Evolutionary conservation across 169 alveolate genomes (phyloP).

Genomic region (Eimeria falciformis): DNA sequence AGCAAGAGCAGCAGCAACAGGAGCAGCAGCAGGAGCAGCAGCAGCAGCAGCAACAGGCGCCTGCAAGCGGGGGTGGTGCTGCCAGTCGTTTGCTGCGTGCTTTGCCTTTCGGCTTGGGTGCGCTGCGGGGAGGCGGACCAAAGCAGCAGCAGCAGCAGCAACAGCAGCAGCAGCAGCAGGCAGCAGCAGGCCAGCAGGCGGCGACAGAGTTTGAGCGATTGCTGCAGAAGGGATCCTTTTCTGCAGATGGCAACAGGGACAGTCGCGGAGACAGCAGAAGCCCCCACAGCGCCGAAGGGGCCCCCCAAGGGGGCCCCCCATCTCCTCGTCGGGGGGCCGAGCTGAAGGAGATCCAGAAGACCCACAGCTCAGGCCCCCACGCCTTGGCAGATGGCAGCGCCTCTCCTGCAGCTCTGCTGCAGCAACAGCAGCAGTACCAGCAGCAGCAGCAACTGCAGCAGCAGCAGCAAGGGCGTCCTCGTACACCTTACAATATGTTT

Average conservation of each 20-base stretch:
- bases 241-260: neutral
- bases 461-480: slow-evolving; percentile 55
- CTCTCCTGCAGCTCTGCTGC: neutral
- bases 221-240: neutral
- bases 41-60: slow-evolving; percentile 34
- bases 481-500: slow-evolving; percentile 75
- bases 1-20: neutral
- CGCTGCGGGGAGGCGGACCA: neutral
- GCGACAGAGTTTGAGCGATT: neutral
- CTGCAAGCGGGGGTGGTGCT: neutral
- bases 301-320: neutral
- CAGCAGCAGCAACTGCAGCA: slow-evolving; percentile 30
- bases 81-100: neutral
- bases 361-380: too few relatives aligned
- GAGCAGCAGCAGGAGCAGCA: slow-evolving; percentile 12
- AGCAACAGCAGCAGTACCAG: neutral
- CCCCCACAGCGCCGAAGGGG: neutral
- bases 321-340: too few relatives aligned
- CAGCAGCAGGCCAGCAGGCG: neutral
- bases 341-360: too few relatives aligned
- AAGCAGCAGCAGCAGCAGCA: slow-evolving; percentile 19
- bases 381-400: too few relatives aligned
- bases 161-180: slow-evolving; percentile 48
- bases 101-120: neutral
- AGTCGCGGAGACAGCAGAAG: slow-evolving; percentile 10